These are phyloP conservation scores for Kalmusia sp. DNA, from an alignment of 2,329 filamentous ascomycete species.

Conservation along the genomic window DNA sequence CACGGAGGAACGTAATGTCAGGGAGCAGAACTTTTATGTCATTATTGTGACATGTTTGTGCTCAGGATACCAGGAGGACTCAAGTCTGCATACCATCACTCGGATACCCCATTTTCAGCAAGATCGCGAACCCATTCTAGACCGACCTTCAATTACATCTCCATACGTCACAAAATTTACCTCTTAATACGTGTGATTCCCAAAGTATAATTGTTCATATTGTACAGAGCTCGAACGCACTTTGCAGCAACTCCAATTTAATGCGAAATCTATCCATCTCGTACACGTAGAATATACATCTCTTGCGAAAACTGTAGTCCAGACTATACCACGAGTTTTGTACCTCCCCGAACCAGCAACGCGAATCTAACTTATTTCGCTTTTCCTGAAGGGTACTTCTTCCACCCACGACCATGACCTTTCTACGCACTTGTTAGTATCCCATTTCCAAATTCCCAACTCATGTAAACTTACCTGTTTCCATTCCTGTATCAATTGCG, in stretches of 20 bases:
- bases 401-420: constrained; percentile 77
- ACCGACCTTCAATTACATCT: background rate
- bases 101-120: constrained; percentile 12
- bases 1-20: background rate
- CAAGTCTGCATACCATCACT: constrained; percentile 11
- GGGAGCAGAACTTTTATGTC: background rate
- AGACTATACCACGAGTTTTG: background rate
- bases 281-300: constrained; percentile 28
- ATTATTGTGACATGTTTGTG: background rate
- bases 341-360: background rate
- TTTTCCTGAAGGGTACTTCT: constrained; percentile 68
- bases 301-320: background rate
- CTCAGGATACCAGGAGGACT: constrained; percentile 1
- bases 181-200: background rate
- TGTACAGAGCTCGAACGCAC: constrained; percentile 1
- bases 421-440: constrained; percentile 57
- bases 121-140: constrained; percentile 7
- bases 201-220: background rate
- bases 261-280: constrained; percentile 11
- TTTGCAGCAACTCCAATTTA: constrained; percentile 5
- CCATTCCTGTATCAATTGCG: constrained; percentile 88
- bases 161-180: background rate
- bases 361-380: constrained; percentile 22
- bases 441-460: constrained; percentile 10
- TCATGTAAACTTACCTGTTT: constrained; percentile 72